Base-by-base conservation (phyloP, 345 rosid genomes). In the Hibiscus mutabilis region DNA sequence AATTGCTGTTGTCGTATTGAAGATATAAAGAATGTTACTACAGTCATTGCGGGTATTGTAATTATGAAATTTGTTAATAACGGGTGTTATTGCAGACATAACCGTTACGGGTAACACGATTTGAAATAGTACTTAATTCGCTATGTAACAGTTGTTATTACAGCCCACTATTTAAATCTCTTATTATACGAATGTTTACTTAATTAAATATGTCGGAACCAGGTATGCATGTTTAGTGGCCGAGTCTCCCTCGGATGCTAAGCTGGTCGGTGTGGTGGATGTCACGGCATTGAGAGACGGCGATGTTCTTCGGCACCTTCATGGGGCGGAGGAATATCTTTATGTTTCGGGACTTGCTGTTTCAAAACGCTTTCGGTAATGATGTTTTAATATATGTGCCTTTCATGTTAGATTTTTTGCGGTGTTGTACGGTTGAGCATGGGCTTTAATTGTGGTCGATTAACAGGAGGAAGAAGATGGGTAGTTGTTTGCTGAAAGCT, bases 181-280 rank as follows among this genome's bases (percentile, higher is more conserved):
- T n/a, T n/a, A n/a, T n/a, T 7, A 18, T 15, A 35, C 5, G 2
- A 31, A 47, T 3, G 33, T 37, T 4, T 66, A 24, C 1, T 19
- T 24, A 13, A 56, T 52, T 18, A 52, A n/a, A 8, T 52, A 22
- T 40, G 13, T 24, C 75, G 60, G 40, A 35, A 64, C 63, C 72
- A 91, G 96, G 77, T 94, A 91, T 22, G 96, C 92, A 25, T 94
- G 98, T 65, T 77, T 94, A 57, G 95, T 94, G 22, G 96, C 93
- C 4, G 91, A 91, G 62, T 79, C 84, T 44, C 27, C 78, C n/a
- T 69, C 66, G 13, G 86, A 80, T 12, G 37, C 81, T 3, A 46
- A 71, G 66, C 86, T 87, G 5, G 96, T 90, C 5, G 98, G 97
- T 14, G 83, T 87, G 5, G 98, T 89, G 60, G 97, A 94, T 66